Evolutionary conservation across 2,329 filamentous ascomycete genomes (phyloP), one percentile per base, ranked within the genome.

Genomic region (Exophiala bonariae): DNA sequence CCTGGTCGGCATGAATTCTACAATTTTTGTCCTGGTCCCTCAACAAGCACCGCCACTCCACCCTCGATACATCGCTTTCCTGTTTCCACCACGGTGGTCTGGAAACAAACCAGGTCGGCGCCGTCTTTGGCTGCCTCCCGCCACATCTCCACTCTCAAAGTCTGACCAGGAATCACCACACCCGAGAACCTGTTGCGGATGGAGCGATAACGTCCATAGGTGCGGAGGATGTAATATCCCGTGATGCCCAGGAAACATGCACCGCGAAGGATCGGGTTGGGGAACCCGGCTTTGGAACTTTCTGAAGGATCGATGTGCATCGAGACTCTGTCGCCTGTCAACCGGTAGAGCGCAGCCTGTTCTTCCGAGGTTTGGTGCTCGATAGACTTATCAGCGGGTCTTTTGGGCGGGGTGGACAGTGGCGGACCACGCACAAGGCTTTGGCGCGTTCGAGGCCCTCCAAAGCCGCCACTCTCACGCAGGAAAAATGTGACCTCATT

Each of bases 401-500:
- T 82, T 61, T 81, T 73, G 1, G 93, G 93, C 20, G 87, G 80
- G 66, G 81, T 82, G 74, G 96, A 90, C 16, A 82, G 74, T 2
- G 87, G 85, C 3, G 88, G 93, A 31, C 87, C 82, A 10, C 85
- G 82, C 50, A 91, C 90, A 44, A 92, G 81, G 61, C 95, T 85
- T 11, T 71, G 63, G 19, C 84, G 82, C 72, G 90, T 91, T 68
- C 81, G 83, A 44, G 83, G 79, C 5, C 93, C 93, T 44, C 86
- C 90, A 62, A 97, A 97, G 46, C 90, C 89, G 55, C 92, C 92
- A 46, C 84, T 86, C 39, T 91, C 91, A 49, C 92, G 84, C 56
- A 97, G 82, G 76, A 99, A 96, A 57, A 91, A 81, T n/a, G 87
- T 91, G 56, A 81, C 82, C 70, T 99, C 93, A 72, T 96, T 97